phyloP scores from a whole-genome alignment of 352 stramenopile species.

The Globisporangium alternatum region DNA sequence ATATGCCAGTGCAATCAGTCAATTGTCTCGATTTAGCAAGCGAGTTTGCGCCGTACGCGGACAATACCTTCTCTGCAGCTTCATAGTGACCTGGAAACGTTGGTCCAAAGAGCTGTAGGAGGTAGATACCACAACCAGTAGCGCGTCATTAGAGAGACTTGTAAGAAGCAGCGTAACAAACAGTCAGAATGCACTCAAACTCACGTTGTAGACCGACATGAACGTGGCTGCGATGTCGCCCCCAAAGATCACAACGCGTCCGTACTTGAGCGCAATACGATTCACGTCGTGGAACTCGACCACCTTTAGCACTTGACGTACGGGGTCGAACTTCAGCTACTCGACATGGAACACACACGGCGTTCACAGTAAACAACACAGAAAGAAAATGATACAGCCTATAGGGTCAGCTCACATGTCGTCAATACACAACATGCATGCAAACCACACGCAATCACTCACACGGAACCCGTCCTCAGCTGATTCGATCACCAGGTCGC shows the following conservation, averaged over 20 bases:
- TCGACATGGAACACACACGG: not conserved
- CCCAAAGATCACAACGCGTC: constrained; percentile 80
- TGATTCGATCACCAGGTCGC: constrained; percentile 59
- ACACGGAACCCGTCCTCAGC: constrained; percentile 71
- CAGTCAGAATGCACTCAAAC: not conserved
- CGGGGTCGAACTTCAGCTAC: constrained; percentile 65
- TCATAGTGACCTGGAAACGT: constrained; percentile 83
- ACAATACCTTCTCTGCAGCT: constrained; percentile 44
- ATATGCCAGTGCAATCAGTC: not conserved
- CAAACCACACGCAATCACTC: constrained; percentile 3
- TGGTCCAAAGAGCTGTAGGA: constrained; percentile 67
- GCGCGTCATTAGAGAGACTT: not conserved
- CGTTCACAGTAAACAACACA: not conserved
- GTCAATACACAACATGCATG: not conserved
- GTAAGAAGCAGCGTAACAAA: not conserved
- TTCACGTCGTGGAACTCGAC: constrained; percentile 85
- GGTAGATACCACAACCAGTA: not conserved
- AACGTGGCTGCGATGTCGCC: constrained; percentile 76
- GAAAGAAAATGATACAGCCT: not conserved
- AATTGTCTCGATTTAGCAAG: not conserved
- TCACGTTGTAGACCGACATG: constrained; percentile 88
- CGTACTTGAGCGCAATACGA: constrained; percentile 73
- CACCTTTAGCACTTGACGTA: constrained; percentile 60
- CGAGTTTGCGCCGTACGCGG: not conserved
- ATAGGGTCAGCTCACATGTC: not conserved